These are phyloP conservation scores for Melampsora americana DNA, from an alignment of 1,284 basidiomycete genomes.

Conservation along the genomic window DNA sequence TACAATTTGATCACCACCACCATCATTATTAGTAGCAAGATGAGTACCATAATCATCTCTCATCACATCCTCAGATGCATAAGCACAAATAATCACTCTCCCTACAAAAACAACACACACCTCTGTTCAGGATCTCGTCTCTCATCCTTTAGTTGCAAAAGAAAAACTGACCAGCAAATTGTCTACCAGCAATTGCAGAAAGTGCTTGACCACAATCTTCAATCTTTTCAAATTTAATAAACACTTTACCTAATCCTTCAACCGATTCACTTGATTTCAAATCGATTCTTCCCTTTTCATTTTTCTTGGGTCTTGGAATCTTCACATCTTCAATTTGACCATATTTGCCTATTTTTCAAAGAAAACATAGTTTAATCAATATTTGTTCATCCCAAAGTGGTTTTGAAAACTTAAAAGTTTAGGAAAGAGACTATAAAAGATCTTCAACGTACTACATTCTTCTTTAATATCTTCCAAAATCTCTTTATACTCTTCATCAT, in stretches of 20 bases:
- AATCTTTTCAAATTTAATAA: constrained; percentile 51
- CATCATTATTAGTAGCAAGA: not conserved
- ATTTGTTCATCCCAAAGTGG: not conserved
- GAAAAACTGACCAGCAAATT: constrained; percentile 47
- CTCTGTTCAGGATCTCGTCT: not conserved
- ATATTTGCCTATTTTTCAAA: constrained; percentile 60
- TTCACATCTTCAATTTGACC: constrained; percentile 79
- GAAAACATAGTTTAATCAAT: constrained; percentile 2
- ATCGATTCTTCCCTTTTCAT: constrained; percentile 50
- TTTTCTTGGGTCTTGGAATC: constrained; percentile 72
- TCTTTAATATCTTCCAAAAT: constrained; percentile 92
- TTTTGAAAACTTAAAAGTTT: no score
- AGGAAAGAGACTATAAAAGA: no score
- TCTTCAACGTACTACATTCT: constrained; percentile 65
- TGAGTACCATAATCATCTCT: constrained; percentile 43
- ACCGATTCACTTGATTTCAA: constrained; percentile 50
- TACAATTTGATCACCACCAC: not conserved
- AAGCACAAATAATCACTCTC: constrained; percentile 52
- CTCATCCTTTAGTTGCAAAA: not conserved
- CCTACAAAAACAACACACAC: constrained; percentile 42
- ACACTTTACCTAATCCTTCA: constrained; percentile 52
- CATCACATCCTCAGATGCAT: constrained; percentile 49
- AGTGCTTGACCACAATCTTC: constrained; percentile 51
- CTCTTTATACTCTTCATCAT: constrained; percentile 92
- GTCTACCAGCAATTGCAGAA: constrained; percentile 50